phyloP scores from a whole-genome alignment of 768 basidiomycete species.

The Lenzites betulinus region DNA sequence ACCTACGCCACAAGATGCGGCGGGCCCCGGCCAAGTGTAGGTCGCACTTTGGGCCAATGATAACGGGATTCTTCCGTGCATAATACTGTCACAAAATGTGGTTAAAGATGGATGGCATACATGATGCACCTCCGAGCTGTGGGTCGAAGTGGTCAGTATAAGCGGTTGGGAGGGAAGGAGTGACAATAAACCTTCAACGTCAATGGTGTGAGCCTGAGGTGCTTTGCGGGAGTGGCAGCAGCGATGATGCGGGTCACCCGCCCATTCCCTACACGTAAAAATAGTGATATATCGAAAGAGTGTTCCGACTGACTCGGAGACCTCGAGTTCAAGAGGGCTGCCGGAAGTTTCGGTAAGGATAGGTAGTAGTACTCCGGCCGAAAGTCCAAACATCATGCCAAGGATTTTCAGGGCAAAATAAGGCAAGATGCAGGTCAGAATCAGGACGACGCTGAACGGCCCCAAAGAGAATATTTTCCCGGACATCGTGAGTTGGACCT shows the following conservation, averaged over 20 bases:
- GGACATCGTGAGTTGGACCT: too few relatives aligned
- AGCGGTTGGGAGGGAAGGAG: conserved; percentile 20
- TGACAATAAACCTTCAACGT: conserved; percentile 47
- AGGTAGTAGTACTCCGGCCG: too few relatives aligned
- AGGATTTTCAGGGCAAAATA: too few relatives aligned
- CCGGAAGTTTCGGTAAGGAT: too few relatives aligned
- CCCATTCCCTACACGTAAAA: conserved; percentile 29
- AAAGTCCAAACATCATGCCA: too few relatives aligned
- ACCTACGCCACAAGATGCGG: conserved; percentile 84
- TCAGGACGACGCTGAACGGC: too few relatives aligned
- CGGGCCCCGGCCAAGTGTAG: conserved; percentile 63
- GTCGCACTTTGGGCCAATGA: conserved; percentile 66
- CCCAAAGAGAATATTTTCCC: too few relatives aligned
- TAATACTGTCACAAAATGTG: background rate
- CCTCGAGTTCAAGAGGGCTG: too few relatives aligned
- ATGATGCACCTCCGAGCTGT: conserved; percentile 50
- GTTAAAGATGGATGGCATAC: too few relatives aligned
- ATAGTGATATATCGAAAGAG: too few relatives aligned
- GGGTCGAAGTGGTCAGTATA: background rate
- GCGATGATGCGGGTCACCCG: conserved; percentile 56
- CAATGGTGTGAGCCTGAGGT: conserved; percentile 74
- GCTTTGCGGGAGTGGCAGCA: conserved; percentile 73
- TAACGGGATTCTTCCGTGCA: conserved; percentile 66
- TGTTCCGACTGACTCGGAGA: too few relatives aligned
- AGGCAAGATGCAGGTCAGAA: too few relatives aligned